Evolutionary conservation across 495 filamentous ascomycete species (phyloP).

Genomic region (Podospora pseudopauciseta): DNA sequence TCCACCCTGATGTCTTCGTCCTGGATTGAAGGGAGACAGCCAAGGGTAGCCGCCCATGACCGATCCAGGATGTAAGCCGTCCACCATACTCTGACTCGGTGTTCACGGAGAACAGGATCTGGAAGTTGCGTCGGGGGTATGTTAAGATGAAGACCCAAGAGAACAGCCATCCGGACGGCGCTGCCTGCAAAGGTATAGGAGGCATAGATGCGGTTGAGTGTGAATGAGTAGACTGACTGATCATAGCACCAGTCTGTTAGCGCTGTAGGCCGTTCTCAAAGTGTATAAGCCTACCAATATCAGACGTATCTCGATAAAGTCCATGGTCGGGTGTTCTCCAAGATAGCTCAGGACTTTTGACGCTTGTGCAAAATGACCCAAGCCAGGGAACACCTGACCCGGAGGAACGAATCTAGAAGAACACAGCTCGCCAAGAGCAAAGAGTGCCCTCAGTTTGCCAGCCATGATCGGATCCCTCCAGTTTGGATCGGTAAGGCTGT

Average conservation of each 20-base stretch:
- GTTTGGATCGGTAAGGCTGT: constrained; percentile 3
- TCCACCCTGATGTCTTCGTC: constrained; percentile 11
- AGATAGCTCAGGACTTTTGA: constrained; percentile 10
- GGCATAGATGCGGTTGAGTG: constrained; percentile 12
- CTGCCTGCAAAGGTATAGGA: constrained; percentile 4
- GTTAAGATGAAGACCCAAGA: constrained; percentile 11
- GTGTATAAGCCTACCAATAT: neutral
- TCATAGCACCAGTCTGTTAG: neutral
- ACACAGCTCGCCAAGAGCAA: constrained; percentile 11
- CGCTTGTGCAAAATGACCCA: constrained; percentile 5
- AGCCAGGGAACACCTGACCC: constrained; percentile 9
- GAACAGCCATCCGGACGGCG: constrained; percentile 1
- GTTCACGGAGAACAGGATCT: constrained; percentile 2
- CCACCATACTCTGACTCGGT: constrained; percentile 10
- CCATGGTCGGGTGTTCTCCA: constrained; percentile 8
- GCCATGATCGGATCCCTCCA: constrained; percentile 15
- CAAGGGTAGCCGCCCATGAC: neutral
- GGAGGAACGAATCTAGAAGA: constrained; percentile 11
- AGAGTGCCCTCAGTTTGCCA: constrained; percentile 7
- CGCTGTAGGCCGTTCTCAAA: too few species aligned
- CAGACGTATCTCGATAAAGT: constrained; percentile 12
- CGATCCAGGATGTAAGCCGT: constrained; percentile 10
- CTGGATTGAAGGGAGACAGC: constrained; percentile 1
- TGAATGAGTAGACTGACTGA: constrained; percentile 6
- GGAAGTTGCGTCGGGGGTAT: constrained; percentile 7